Conservation (phyloP, 1,284 basidiomycete species). For the Ceratobasidium sp. region DNA sequence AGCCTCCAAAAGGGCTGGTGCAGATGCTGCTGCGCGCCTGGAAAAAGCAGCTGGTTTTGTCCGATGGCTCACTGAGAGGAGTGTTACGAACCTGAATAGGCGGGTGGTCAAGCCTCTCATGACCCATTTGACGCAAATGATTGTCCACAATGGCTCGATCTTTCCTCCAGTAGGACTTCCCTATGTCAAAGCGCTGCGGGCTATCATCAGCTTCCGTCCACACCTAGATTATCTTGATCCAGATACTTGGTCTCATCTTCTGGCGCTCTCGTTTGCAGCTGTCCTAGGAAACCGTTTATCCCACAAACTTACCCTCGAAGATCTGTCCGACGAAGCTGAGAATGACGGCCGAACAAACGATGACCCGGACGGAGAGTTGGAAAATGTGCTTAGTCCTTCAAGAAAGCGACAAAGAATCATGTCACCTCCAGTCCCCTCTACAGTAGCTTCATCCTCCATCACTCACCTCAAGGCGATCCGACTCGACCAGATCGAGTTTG, state of each 20-base stretch:
- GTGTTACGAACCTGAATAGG: constrained; percentile 64
- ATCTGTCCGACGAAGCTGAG: constrained; percentile 43
- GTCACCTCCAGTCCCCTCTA: constrained; percentile 21
- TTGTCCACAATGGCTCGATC: constrained; percentile 66
- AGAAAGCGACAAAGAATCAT: constrained; percentile 50
- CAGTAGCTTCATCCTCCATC: constrained; percentile 4
- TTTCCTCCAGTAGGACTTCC: constrained; percentile 76
- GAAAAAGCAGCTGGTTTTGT: constrained; percentile 70
- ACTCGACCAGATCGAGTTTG: constrained; percentile 75
- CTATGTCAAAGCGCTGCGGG: constrained; percentile 81
- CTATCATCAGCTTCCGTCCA: constrained; percentile 69
- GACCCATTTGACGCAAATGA: constrained; percentile 71
- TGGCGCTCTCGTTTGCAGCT: constrained; percentile 79
- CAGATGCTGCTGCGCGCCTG: constrained; percentile 67
- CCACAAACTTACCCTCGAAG: constrained; percentile 46
- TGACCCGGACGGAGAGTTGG: constrained; percentile 53
- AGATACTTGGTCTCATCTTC: constrained; percentile 72
- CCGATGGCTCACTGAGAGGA: constrained; percentile 74
- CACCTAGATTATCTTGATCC: constrained; percentile 82
- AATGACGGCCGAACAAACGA: constrained; percentile 53
- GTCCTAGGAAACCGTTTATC: constrained; percentile 72
- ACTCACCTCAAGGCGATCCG: constrained; percentile 55
- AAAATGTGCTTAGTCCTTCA: constrained; percentile 48
- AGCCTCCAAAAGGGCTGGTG: constrained; percentile 49
- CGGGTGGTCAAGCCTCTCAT: constrained; percentile 67